These are phyloP conservation scores for Amphicarpaea edgeworthii DNA, from an alignment of 306 rosid genomes.

Conservation along the genomic window DNA sequence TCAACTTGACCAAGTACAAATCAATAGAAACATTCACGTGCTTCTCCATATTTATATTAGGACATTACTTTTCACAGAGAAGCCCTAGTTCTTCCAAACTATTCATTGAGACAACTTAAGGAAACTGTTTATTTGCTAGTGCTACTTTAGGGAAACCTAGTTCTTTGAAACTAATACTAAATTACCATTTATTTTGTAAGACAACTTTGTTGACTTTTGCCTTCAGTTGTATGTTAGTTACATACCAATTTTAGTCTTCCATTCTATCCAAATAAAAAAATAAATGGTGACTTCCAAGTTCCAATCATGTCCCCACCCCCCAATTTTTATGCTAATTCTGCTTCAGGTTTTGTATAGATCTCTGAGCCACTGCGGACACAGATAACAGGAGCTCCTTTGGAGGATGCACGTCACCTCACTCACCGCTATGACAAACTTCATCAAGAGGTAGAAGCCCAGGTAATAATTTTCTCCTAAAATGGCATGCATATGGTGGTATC, in stretches of 20 bases:
- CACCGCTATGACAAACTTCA: conserved; percentile 82
- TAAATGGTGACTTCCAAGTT: conserved; percentile 24
- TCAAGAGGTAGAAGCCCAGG: conserved; percentile 92
- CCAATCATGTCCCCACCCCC: background rate
- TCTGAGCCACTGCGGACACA: conserved; percentile 85
- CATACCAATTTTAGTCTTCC: conserved; percentile 40
- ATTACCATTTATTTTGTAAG: background rate
- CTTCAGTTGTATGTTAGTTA: conserved; percentile 2
- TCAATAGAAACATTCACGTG: conserved; percentile 4
- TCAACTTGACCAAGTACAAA: background rate
- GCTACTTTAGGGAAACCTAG: background rate
- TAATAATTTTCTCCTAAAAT: conserved; percentile 47
- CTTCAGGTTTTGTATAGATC: conserved; percentile 74
- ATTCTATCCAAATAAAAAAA: background rate
- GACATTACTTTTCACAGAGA: conserved; percentile 7
- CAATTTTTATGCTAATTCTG: conserved; percentile 52
- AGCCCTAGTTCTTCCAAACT: conserved; percentile 11
- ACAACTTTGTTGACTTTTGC: background rate
- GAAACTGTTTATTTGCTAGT: conserved; percentile 16
- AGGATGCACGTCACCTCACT: conserved; percentile 95
- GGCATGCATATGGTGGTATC: conserved; percentile 46
- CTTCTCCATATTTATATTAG: conserved; percentile 13
- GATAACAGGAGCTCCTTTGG: conserved; percentile 92
- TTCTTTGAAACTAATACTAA: conserved; percentile 22
- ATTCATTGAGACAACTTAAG: background rate